phyloP scores from a whole-genome alignment of 202 grass and related monocot species.

The Panicum virgatum region DNA sequence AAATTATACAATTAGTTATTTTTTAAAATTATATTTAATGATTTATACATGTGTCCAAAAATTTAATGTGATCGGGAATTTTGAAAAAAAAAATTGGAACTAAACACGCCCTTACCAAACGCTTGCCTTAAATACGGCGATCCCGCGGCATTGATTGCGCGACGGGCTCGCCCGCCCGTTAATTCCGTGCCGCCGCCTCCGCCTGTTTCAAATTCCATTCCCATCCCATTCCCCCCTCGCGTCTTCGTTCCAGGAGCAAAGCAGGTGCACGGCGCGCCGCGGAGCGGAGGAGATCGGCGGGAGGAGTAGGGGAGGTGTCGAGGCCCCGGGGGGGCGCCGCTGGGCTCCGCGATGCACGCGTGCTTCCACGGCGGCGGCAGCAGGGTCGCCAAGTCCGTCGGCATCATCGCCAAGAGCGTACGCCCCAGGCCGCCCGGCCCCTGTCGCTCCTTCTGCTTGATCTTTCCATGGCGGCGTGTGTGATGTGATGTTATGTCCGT shows the following conservation, averaged over 20 bases:
- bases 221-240: not conserved
- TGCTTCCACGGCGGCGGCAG: slow-evolving; percentile 47
- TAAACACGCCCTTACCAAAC: no score
- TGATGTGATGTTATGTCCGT: not conserved
- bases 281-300: not conserved
- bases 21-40: no score
- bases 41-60: no score
- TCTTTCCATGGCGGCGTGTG: not conserved
- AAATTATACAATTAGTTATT: no score
- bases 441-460: no score
- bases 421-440: not conserved
- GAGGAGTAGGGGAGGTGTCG: not conserved
- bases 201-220: slow-evolving; percentile 6
- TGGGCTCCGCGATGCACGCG: slow-evolving; percentile 40
- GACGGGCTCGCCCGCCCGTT: slow-evolving; percentile 29
- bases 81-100: no score
- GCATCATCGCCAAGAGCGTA: slow-evolving; percentile 48
- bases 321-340: not conserved
- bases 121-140: slow-evolving; percentile 15
- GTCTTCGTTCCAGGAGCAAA: not conserved
- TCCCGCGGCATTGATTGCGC: slow-evolving; percentile 30
- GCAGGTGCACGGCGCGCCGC: not conserved
- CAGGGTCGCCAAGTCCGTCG: slow-evolving; percentile 32
- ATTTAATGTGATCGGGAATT: no score
- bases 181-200: slow-evolving; percentile 18